Conservation (phyloP, 2,329 filamentous ascomycete genomes). For the Aspergillus pseudonomiae region DNA sequence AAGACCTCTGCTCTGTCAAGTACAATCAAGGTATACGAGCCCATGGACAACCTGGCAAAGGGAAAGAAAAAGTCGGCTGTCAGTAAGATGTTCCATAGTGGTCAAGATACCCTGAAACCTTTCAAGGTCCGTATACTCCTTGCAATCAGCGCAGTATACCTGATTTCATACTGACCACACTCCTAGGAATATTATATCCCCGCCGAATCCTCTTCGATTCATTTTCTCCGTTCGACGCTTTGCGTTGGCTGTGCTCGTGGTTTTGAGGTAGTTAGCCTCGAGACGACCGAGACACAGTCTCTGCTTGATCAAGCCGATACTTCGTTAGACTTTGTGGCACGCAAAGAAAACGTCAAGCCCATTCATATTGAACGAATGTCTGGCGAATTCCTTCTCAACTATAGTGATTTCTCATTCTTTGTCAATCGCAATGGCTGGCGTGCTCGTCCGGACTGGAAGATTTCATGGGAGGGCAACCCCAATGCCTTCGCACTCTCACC, state of each 20-base stretch:
- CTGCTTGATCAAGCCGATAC: conserved; percentile 97
- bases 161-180: conserved; percentile 18
- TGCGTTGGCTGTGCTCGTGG: conserved; percentile 94
- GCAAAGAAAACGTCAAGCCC: conserved; percentile 89
- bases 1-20: conserved; percentile 92
- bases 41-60: conserved; percentile 90
- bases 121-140: conserved; percentile 65
- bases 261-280: conserved; percentile 94
- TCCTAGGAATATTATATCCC: conserved; percentile 91
- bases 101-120: conserved; percentile 91
- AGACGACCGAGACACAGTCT: conserved; percentile 97
- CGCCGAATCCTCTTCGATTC: conserved; percentile 95
- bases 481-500: conserved; percentile 92
- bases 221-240: conserved; percentile 94
- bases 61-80: conserved; percentile 95
- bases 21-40: conserved; percentile 99
- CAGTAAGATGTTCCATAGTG: conserved; percentile 90
- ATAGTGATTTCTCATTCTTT: conserved; percentile 98
- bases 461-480: conserved; percentile 94
- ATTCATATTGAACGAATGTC: conserved; percentile 97
- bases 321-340: conserved; percentile 92
- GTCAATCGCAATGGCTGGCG: conserved; percentile 99
- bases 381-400: conserved; percentile 96
- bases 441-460: conserved; percentile 92
- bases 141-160: not conserved